Percentiles rank a stretch among this genome's conserved stretches.
These are phyloP conservation scores for Lasiodiplodia sp. DNA, from an alignment of 2,329 filamentous ascomycete species.

Conservation along the genomic window DNA sequence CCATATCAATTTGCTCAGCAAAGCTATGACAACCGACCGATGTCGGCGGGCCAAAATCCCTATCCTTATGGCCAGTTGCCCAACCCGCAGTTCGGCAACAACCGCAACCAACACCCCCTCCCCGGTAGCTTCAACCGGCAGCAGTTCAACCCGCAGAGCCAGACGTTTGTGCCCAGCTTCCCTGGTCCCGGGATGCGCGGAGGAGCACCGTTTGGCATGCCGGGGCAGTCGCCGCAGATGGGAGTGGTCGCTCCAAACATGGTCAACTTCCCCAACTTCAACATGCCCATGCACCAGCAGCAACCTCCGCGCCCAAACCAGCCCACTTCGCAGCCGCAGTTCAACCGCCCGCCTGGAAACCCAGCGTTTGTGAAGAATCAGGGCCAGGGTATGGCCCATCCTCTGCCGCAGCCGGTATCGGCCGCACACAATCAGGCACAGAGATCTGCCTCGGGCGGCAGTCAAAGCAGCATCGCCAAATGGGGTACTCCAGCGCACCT, in stretches of 20 bases:
- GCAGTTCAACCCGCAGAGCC: constrained; percentile 92
- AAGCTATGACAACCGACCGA: constrained; percentile 41
- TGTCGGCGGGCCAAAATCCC: constrained; percentile 45
- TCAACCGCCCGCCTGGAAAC: constrained; percentile 38
- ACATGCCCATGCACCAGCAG: constrained; percentile 30
- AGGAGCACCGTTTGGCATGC: constrained; percentile 39
- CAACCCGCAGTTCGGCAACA: constrained; percentile 67
- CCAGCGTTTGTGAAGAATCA: constrained; percentile 34
- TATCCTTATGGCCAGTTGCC: constrained; percentile 85
- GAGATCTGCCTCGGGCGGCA: constrained; percentile 37
- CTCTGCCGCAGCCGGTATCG: constrained; percentile 36
- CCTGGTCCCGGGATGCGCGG: constrained; percentile 35
- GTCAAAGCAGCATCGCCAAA: constrained; percentile 61
- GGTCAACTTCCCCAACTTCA: constrained; percentile 36
- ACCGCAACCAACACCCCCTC: constrained; percentile 80
- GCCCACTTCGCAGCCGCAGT: constrained; percentile 37
- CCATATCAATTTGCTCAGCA: constrained; percentile 40
- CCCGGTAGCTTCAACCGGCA: constrained; percentile 85
- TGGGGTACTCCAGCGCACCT: constrained; percentile 63
- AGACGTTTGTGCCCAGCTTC: constrained; percentile 80
- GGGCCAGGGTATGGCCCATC: constrained; percentile 28
- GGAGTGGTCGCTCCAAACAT: constrained; percentile 37
- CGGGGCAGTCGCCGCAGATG: constrained; percentile 39
- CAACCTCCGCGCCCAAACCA: constrained; percentile 37
- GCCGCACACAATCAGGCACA: constrained; percentile 35